Base-by-base conservation (phyloP, 1,284 basidiomycete genomes). In the Marasmius tenuissimus region DNA sequence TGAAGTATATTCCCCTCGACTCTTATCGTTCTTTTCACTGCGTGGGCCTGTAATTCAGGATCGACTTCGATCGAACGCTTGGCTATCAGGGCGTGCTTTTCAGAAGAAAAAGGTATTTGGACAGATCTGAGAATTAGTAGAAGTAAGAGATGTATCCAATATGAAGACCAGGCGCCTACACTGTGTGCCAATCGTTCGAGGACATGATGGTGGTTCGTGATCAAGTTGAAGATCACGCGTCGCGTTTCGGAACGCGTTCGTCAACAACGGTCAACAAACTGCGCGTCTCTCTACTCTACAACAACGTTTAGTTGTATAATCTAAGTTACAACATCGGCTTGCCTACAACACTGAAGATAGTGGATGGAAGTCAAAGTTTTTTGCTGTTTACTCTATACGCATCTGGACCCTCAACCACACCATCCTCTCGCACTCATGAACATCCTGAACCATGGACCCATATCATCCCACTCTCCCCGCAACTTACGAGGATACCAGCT, bases 381-480 rank as follows among this genome's bases (percentile, higher is more conserved):
- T 27, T 27, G 27, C 27, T 27, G 4, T 45, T 45, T 18, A 14
- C n/a, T n/a, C n/a, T 45, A 18, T 5, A 45, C 18, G 12, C 42
- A 3, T 45, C 42, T 18, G 14, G 12, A 45, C 42, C 42, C n/a
- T 49, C 63, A 72, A 50, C 64, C 70, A 69, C 84, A 85, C 85
- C 85, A 87, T 63, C 69, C 73, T 63, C 91, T 81, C n/a, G 94
- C 96, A 73, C 89, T 98, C 78, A 96, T 92, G 86, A 98, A 99
- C 73, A 98, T 76, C 71, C 85, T 88, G 78, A 97, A 96, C 97
- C 97, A 99, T 1, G 97, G 97, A 1, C 95, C 96, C n/a, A 54
- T 38, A 34, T 54, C 52, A 18, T 35, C 34, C 45, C 45, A 47
- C 5, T 20, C 45, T n/a, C 85, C 82, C 64, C 75, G 71, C 62